Percentiles rank a stretch among this genome's conserved stretches.
Evolutionary conservation across 177 flowering plant species (phyloP).

Genomic region (Vitis hybrid): DNA sequence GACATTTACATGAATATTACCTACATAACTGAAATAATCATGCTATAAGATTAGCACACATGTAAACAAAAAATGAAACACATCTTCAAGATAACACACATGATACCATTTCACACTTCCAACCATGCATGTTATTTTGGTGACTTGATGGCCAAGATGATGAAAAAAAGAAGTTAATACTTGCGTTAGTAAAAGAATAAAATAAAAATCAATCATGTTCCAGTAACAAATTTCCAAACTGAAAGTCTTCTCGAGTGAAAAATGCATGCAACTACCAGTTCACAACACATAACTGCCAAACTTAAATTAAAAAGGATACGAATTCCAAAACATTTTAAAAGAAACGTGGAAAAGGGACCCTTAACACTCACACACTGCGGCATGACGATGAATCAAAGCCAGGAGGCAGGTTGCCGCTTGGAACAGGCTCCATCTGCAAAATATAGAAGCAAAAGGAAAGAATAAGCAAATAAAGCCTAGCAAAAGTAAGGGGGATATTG

Average conservation of each 20-base stretch:
- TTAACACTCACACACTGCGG: conserved; percentile 11
- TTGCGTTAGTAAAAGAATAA: not conserved
- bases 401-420: conserved; percentile 10
- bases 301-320: not conserved
- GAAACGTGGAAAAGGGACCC: not conserved
- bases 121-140: not conserved
- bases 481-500: not conserved
- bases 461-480: not conserved
- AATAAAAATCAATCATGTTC: not conserved
- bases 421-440: conserved; percentile 10
- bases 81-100: not conserved
- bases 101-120: not conserved
- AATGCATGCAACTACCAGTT: not conserved
- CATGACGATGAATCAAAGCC: conserved; percentile 8
- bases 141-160: not conserved
- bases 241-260: not conserved
- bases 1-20: conserved; percentile 19
- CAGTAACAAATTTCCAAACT: not conserved
- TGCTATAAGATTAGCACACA: not conserved
- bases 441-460: not conserved
- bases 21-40: conserved; percentile 12
- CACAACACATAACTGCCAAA: not conserved
- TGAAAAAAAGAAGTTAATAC: not conserved
- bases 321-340: not conserved
- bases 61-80: not conserved